Evolutionary conservation across 257 asterid genomes (phyloP), one percentile per base, ranked within the genome.

Genomic region (Lantana camara): DNA sequence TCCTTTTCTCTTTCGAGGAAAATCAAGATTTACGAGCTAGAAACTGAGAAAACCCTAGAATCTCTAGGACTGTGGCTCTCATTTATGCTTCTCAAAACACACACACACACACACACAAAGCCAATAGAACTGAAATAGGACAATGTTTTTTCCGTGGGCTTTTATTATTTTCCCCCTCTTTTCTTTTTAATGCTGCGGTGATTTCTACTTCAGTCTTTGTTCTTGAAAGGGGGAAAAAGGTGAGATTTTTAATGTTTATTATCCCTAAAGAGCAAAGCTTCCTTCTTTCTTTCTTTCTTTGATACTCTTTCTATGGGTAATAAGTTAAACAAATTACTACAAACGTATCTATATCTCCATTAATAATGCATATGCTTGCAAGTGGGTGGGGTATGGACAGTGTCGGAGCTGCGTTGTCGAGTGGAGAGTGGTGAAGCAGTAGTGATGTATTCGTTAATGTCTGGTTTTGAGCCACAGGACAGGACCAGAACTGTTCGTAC

Each of bases 351-450:
- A 27, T 27, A 27, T 27, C 32, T 27, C 2, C 5, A 27, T 27
- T 2, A 2, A 27, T 27, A 27, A 9, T 3, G 40, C 11, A 35
- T 35, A 35, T 35, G 7, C 1, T 35, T 7, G 11, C 7, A 35
- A n/a, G 4, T 4, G 8, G 9, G 32, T 11, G 53, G 58, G 22
- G 12, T 15, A 0, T 37, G 34, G 45, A 21, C 4, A 46, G 4
- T 20, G 20, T 47, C 48, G 56, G 51, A 17, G 64, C 66, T 77
- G 83, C n/a, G 89, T 42, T 85, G 92, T 85, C 92, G 69, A 82
- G 35, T 50, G 19, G 17, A 15, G 24, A 80, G 57, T 79, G 88
- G 82, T n/a, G n/a, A n/a, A n/a, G 7, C 13, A 22, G 66, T 5
- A n/a, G n/a, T 19, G 24, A 40, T 16, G n/a, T 17, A 48, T 5